Evolutionary conservation across 2,329 filamentous ascomycete genomes (phyloP).

Genomic region (Aspergillus melleus): DNA sequence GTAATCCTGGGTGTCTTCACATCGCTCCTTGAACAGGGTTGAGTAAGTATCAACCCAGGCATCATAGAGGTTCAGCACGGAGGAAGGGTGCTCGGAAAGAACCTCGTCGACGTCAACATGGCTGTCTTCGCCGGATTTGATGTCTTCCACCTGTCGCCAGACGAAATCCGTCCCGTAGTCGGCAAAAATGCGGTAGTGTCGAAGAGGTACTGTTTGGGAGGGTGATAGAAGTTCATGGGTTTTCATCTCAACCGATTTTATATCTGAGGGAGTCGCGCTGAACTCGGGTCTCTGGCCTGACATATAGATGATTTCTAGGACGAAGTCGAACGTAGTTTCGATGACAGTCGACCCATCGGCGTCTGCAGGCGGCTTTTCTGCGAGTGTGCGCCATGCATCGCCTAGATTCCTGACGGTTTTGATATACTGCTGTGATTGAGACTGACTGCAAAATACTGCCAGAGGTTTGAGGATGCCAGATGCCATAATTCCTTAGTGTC

Average conservation of each 20-base stretch:
- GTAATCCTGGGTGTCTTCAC: constrained; percentile 10
- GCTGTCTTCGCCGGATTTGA: background rate
- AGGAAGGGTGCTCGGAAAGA: constrained; percentile 8
- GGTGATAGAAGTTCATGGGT: background rate
- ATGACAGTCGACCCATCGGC: background rate
- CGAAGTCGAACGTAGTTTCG: constrained; percentile 17
- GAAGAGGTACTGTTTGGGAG: background rate
- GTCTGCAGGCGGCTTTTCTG: constrained; percentile 4
- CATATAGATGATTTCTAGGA: constrained; percentile 3
- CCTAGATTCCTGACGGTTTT: constrained; percentile 14
- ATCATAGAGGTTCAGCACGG: constrained; percentile 15
- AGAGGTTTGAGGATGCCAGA: constrained; percentile 10
- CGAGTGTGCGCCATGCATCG: constrained; percentile 15
- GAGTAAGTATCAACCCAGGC: constrained; percentile 19
- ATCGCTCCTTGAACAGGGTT: constrained; percentile 9
- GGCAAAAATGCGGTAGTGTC: constrained; percentile 19
- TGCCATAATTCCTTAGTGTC: background rate
- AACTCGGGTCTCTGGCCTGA: background rate
- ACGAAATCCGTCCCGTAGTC: constrained; percentile 22
- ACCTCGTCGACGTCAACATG: constrained; percentile 2
- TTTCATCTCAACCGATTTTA: background rate
- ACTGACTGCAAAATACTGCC: constrained; percentile 13
- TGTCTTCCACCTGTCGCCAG: constrained; percentile 13
- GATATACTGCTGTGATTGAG: constrained; percentile 17
- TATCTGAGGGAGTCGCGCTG: background rate